These are phyloP conservation scores for Xylaria polymorpha DNA, from an alignment of 2,329 filamentous ascomycete genomes.

Conservation along the genomic window DNA sequence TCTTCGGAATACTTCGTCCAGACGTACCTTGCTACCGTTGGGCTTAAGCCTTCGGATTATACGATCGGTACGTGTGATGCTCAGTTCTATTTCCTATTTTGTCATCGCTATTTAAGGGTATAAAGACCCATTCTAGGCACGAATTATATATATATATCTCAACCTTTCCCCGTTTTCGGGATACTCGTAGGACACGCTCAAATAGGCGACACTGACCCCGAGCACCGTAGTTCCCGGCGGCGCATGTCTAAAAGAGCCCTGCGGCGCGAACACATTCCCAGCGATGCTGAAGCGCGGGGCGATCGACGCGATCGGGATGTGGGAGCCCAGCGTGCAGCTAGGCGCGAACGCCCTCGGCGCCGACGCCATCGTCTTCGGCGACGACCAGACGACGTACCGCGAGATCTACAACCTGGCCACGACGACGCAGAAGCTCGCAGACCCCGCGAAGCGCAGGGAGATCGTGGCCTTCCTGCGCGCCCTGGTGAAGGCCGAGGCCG, in stretches of 20 bases:
- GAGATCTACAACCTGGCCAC: constrained; percentile 52
- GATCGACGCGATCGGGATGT: constrained; percentile 51
- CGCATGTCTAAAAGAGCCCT: constrained; percentile 48
- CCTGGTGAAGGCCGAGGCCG: constrained; percentile 47
- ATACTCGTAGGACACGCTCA: no score
- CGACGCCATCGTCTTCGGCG: constrained; percentile 46
- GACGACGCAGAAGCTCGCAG: constrained; percentile 49
- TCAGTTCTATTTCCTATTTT: background rate
- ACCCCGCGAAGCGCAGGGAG: constrained; percentile 45
- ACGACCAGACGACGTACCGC: constrained; percentile 47
- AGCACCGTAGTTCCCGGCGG: constrained; percentile 39
- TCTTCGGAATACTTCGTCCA: constrained; percentile 52
- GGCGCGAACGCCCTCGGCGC: constrained; percentile 45
- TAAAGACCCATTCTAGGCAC: background rate
- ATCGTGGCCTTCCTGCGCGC: constrained; percentile 50
- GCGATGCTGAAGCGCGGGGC: constrained; percentile 44
- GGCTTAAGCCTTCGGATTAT: constrained; percentile 47
- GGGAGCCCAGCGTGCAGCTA: constrained; percentile 52
- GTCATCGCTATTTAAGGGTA: no score
- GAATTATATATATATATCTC: no score
- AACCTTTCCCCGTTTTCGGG: no score
- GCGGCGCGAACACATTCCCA: constrained; percentile 48
- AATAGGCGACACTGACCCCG: no score
- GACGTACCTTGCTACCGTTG: constrained; percentile 46
- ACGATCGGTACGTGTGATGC: constrained; percentile 30